These are phyloP conservation scores for Vanilla planifolia DNA, from an alignment of 106 monocot species.

Conservation along the genomic window DNA sequence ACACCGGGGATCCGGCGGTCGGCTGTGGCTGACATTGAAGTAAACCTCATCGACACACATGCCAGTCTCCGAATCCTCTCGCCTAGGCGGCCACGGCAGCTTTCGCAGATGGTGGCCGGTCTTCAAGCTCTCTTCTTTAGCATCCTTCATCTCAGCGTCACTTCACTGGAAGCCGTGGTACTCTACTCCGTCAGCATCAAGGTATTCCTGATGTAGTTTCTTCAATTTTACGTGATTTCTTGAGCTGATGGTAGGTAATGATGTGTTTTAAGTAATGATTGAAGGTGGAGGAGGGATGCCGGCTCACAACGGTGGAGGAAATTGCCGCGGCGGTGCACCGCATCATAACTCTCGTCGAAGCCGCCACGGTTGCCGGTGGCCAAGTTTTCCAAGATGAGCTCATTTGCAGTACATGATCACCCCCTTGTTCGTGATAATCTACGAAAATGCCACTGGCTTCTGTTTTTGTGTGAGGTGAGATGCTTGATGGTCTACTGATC, in stretches of 20 bases:
- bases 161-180: constrained; percentile 64
- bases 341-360: constrained; percentile 65
- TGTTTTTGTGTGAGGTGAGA: too few species aligned
- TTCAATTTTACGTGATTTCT: too few species aligned
- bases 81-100: constrained; percentile 55
- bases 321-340: constrained; percentile 90
- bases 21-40: constrained; percentile 72
- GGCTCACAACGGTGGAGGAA: constrained; percentile 74
- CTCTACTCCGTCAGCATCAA: constrained; percentile 87
- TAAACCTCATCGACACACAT: constrained; percentile 70
- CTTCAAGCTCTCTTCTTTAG: constrained; percentile 60
- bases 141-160: constrained; percentile 78
- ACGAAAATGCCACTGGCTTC: background rate
- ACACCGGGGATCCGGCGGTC: constrained; percentile 18
- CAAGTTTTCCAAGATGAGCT: too few species aligned
- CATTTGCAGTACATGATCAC: too few species aligned
- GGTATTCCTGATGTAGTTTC: constrained; percentile 41
- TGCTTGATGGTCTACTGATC: too few species aligned
- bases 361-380: constrained; percentile 12
- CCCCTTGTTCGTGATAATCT: too few species aligned
- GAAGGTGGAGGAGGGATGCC: constrained; percentile 93
- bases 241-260: too few species aligned
- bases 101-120: constrained; percentile 65
- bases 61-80: constrained; percentile 62
- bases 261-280: too few species aligned